Evolutionary conservation across 73 alveolate species (phyloP), one percentile per base, ranked within the genome.

Genomic region (Tetrahymena thermophila): DNA sequence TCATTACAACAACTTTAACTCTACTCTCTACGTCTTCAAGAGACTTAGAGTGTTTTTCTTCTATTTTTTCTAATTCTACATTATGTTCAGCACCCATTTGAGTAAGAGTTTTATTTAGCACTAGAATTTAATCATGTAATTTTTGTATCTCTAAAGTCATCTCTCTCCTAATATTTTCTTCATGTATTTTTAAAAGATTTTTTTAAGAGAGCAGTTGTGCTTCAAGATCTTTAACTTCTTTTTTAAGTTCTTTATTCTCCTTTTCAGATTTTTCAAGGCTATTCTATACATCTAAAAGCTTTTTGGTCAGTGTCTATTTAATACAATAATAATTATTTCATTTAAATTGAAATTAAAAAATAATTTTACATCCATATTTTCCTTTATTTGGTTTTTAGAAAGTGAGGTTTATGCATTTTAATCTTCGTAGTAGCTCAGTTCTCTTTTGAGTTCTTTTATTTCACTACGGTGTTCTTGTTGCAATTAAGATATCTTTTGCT

Each of bases 21-120:
- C 98, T 99, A 35, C 96, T 98, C 94, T 98, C 99, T 19, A 99
- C 84, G 34, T 94, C 98, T 84, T 98, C 99, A 35, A 99, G 97
- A 95, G 98, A 99, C 93, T 96, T 96, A 96, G 97, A 96, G 56
- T 98, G 99, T 55, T 95, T 98, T 31, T 97, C 97, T 42, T 96
- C 95, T 85, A 85, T 56, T 96, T 97, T 71, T n/a, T 71, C 89
- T 71, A 71, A 21, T n/a, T 71, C 89, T 13, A 71, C 3, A 25
- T 21, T 71, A 21, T 71, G 89, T 0, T 71, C 89, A 71, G 89
- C 89, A 28, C 89, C 89, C 89, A 71, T 71, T 71, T 71, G 31
- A 23, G 89, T 71, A 3, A 71, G 89, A 71, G 89, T 71, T n/a
- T 71, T 71, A 71, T 71, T 71, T 71, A 71, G 37, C 17, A 71